A percentile compares a stretch with the other conserved stretches of the same genome.
Conservation (phyloP, 805 yeast species). For the Barnettozyma wickerhamii region DNA sequence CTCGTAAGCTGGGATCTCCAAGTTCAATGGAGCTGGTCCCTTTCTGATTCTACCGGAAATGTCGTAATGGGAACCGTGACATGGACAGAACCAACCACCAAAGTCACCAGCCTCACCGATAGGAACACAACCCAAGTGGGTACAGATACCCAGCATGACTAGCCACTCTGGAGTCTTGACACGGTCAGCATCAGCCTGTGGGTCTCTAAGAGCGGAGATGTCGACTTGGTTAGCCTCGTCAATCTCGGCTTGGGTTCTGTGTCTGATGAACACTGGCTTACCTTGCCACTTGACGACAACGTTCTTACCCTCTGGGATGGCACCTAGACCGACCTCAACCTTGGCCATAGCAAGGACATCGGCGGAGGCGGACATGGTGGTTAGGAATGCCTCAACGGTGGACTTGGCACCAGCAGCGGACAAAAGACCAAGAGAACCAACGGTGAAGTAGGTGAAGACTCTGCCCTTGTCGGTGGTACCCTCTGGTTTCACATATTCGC, state of each 20-base stretch:
- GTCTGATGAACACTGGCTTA: slow-evolving; percentile 99
- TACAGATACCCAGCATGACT: slow-evolving; percentile 98
- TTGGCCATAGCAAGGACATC: slow-evolving; percentile 99
- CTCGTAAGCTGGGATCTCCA: slow-evolving; percentile 92
- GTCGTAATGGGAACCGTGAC: slow-evolving; percentile 99
- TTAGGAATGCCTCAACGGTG: slow-evolving; percentile 88
- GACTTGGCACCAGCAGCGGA: slow-evolving; percentile 95
- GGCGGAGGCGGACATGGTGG: slow-evolving; percentile 96
- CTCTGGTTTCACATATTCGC: slow-evolving; percentile 69
- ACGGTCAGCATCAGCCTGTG: slow-evolving; percentile 89
- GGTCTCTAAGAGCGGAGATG: slow-evolving; percentile 80
- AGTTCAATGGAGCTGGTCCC: slow-evolving; percentile 99
- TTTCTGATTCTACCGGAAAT: slow-evolving; percentile 99
- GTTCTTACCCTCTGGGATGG: slow-evolving; percentile 96
- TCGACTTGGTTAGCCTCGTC: slow-evolving; percentile 90
- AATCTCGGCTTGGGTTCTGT: slow-evolving; percentile 91
- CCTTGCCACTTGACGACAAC: slow-evolving; percentile 99
- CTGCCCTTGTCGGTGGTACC: slow-evolving; percentile 73
- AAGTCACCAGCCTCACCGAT: slow-evolving; percentile 99
- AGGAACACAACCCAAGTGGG: slow-evolving; percentile 99
- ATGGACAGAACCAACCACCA: slow-evolving; percentile 99
- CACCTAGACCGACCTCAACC: slow-evolving; percentile 91
- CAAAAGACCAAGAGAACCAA: slow-evolving; percentile 89
- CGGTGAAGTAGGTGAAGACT: slow-evolving; percentile 93
- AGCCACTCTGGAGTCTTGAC: slow-evolving; percentile 98